Conservation (phyloP, 352 stramenopile species). For the Pythium scleroteichum region DNA sequence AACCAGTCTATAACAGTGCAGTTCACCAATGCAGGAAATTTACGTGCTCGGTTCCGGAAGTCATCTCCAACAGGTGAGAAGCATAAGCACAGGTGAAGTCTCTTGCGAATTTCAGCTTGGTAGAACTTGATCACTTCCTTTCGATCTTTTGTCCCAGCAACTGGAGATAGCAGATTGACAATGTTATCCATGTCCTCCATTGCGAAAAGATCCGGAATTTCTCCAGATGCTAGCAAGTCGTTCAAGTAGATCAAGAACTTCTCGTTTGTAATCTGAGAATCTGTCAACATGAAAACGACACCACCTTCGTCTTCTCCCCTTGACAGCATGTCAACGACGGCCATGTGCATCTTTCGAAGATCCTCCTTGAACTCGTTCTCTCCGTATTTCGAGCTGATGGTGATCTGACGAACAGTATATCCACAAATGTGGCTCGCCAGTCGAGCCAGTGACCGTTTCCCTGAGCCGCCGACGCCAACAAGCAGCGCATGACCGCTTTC, state of each 20-base stretch:
- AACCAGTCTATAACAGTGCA: slow-evolving; percentile 97
- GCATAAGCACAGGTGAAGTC: slow-evolving; percentile 94
- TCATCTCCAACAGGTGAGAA: slow-evolving; percentile 96
- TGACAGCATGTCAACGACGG: slow-evolving; percentile 90
- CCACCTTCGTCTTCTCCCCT: slow-evolving; percentile 83
- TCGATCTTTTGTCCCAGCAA: slow-evolving; percentile 82
- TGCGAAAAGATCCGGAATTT: slow-evolving; percentile 94
- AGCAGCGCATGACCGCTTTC: slow-evolving; percentile 91
- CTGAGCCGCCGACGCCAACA: slow-evolving; percentile 93
- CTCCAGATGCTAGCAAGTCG: slow-evolving; percentile 92
- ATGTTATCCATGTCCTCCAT: slow-evolving; percentile 95
- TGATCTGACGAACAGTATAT: slow-evolving; percentile 92
- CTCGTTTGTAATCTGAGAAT: slow-evolving; percentile 97
- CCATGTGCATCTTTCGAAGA: slow-evolving; percentile 94
- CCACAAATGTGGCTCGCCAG: slow-evolving; percentile 94
- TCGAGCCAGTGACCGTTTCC: slow-evolving; percentile 93
- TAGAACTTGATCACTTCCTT: slow-evolving; percentile 96
- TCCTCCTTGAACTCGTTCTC: slow-evolving; percentile 98
- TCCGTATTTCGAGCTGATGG: slow-evolving; percentile 93
- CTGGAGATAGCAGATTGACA: slow-evolving; percentile 80
- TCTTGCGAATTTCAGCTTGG: slow-evolving; percentile 93
- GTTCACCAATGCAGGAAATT: slow-evolving; percentile 96
- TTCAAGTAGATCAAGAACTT: slow-evolving; percentile 97
- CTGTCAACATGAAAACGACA: slow-evolving; percentile 94
- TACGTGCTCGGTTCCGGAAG: slow-evolving; percentile 92